Evolutionary conservation across 2,329 filamentous ascomycete species (phyloP), one percentile per base, ranked within the genome.

Genomic region (Ophidiomyces ophidiicola): DNA sequence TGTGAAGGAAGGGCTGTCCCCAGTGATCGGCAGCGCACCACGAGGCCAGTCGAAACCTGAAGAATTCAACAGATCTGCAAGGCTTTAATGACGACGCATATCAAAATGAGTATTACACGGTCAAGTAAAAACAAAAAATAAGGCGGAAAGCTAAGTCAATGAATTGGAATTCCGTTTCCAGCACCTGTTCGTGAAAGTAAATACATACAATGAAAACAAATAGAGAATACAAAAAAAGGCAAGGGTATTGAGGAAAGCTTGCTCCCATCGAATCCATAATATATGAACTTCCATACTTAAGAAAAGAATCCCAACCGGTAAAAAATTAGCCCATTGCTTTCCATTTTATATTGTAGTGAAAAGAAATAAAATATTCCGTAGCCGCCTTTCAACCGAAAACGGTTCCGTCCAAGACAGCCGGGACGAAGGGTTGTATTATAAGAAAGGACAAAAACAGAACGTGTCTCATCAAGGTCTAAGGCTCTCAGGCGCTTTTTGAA

Each of bases 61-160:
- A 28, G 25, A 28, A 28, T 28, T 28, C 14, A 25, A n/a, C 25
- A 14, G 14, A 28, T 10, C 11, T n/a, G 3, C 25, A 28, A 8
- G 14, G 12, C 10, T 6, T n/a, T 6, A 12, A 11, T 28, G 25
- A 28, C 25, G 25, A 28, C 14, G 10, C 6, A 25, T 11, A 6
- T 8, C 1, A 17, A 18, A 32, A 18, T 7, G 10, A 32, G 19
- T 17, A 18, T 5, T 23, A 6, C 18, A 20, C 12, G 32, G 15
- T 15, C 10, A 14, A 25, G 26, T 23, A 21, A 21, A 7, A 3
- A 20, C 19, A 28, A 19, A 19, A 7, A 11, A n/a, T 6, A 21
- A 25, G 36, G 20, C 30, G 37, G 30, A 33, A 39, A 39, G 37
- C 37, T 28, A 39, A 39, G 37, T 39, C 21, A 33, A 28, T 39